Evolutionary conservation across 139 green algal genomes (phyloP).

Genomic region (Pleodorina starrii): DNA sequence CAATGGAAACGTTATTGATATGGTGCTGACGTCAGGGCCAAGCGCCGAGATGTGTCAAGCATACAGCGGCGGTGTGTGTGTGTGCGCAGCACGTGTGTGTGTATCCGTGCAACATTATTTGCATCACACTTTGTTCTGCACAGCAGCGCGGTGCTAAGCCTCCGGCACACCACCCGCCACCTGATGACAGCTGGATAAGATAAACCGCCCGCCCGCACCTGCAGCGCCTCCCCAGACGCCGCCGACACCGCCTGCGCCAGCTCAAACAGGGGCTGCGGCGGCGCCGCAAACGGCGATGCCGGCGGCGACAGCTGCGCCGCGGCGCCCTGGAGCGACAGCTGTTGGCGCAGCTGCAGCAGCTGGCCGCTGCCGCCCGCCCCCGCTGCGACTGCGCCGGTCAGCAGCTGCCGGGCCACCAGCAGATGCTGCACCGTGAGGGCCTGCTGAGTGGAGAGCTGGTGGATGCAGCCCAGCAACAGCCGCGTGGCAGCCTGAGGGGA

Average conservation of each 20-base stretch:
- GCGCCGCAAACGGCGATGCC: not conserved
- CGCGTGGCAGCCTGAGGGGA: not conserved
- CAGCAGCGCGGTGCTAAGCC: too few relatives aligned
- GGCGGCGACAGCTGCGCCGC: not conserved
- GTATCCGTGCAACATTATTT: too few relatives aligned
- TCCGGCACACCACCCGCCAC: too few relatives aligned
- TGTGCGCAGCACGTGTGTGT: too few relatives aligned
- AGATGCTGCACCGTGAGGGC: conserved; percentile 15
- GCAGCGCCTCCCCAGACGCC: not conserved
- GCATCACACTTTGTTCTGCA: too few relatives aligned
- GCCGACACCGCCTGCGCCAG: not conserved
- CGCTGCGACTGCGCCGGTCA: not conserved
- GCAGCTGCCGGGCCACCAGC: not conserved
- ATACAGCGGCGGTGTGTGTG: too few relatives aligned
- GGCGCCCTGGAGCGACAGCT: too few relatives aligned
- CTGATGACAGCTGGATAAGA: too few relatives aligned
- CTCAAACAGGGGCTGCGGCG: not conserved
- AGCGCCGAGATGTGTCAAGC: too few relatives aligned
- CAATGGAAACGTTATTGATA: too few relatives aligned
- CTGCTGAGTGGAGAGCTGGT: not conserved
- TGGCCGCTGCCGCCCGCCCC: not conserved
- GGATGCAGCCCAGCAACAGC: not conserved
- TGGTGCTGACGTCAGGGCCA: too few relatives aligned
- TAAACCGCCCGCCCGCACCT: too few relatives aligned
- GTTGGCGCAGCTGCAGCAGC: not conserved